Base-by-base conservation (phyloP, 2,329 filamentous ascomycete species). In the Sarocladiaceae sp. region DNA sequence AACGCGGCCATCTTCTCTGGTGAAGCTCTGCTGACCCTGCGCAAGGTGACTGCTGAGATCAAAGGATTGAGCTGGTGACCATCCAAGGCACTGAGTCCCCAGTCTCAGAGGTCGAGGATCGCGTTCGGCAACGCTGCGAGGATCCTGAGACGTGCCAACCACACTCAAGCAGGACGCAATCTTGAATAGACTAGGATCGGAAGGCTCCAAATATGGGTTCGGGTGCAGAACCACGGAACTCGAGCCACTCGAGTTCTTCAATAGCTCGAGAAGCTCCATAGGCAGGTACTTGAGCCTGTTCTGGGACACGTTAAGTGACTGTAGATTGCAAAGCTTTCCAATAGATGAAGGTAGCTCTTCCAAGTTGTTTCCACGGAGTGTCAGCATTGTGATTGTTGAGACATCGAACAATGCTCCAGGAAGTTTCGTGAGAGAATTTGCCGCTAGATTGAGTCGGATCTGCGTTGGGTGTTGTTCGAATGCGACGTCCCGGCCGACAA, bases 281-380 rank as follows among this genome's bases (percentile, higher is more conserved):
- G 87, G 87, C 1, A 90, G 71, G 54, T 71, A 78, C 6, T 72
- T 73, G 11, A 90, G 69, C 4, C 69, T 66, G 55, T 89, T 90
- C 51, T 85, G 78, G 1, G 83, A 80, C 8, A 90, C 59, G 58
- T 88, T 89, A 35, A 90, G 75, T 49, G 82, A 76, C 49, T 71
- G 69, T 3, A 90, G 72, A 53, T 82, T 83, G 4, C 62, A 63
- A 6, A 90, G 71, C 28, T 78, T 77, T 20, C 71, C 72, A 47
- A 90, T 81, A 3, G 75, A 72, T 0, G 81, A 71, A 1, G 87
- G 82, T 2, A 90, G 67, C 59, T 86, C 78, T 0, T 68, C 69
- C 13, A 90, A 72, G 22, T 74, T 64, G 59, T 89, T 89, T 54
- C 76, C 79, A 31, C 87, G 80, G 15, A 90, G 71, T 58, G 79